Percentiles rank a stretch among this genome's conserved stretches.
These are phyloP conservation scores for Colletotrichum melonis DNA, from an alignment of 2,329 filamentous ascomycete species.

Conservation along the genomic window DNA sequence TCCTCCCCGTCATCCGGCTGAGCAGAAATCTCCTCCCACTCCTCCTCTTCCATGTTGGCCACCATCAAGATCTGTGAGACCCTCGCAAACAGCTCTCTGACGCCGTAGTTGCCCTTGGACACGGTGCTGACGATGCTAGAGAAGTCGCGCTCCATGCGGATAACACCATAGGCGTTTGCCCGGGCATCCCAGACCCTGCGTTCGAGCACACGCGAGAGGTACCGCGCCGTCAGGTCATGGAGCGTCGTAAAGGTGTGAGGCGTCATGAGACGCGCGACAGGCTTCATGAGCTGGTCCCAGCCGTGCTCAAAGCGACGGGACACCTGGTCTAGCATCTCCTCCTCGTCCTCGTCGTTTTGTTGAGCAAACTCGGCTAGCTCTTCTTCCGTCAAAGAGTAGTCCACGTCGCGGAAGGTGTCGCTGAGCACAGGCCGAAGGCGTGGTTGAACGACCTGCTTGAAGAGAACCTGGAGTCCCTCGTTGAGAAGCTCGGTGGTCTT, in stretches of 20 bases:
- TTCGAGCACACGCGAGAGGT: slow-evolving; percentile 84
- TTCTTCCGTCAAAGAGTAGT: slow-evolving; percentile 79
- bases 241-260: slow-evolving; percentile 80
- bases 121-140: slow-evolving; percentile 78
- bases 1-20: slow-evolving; percentile 55
- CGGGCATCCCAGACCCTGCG: slow-evolving; percentile 87
- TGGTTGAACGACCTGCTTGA: slow-evolving; percentile 86
- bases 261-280: slow-evolving; percentile 87
- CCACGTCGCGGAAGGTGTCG: slow-evolving; percentile 91
- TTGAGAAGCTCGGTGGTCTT: slow-evolving; percentile 86
- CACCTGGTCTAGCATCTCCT: slow-evolving; percentile 73
- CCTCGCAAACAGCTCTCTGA: slow-evolving; percentile 81
- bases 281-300: slow-evolving; percentile 88
- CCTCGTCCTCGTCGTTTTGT: slow-evolving; percentile 65
- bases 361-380: slow-evolving; percentile 68
- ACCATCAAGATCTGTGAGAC: slow-evolving; percentile 86
- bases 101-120: slow-evolving; percentile 77
- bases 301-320: slow-evolving; percentile 83
- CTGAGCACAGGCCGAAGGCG: slow-evolving; percentile 86
- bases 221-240: slow-evolving; percentile 77
- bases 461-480: slow-evolving; percentile 87
- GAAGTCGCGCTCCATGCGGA: slow-evolving; percentile 86
- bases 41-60: slow-evolving; percentile 94
- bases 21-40: slow-evolving; percentile 81
- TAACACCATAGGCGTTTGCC: slow-evolving; percentile 84